A percentile compares a stretch with the other conserved stretches of the same genome.
Conservation (phyloP, 805 yeast genomes). For the Ogataea haglerorum region DNA sequence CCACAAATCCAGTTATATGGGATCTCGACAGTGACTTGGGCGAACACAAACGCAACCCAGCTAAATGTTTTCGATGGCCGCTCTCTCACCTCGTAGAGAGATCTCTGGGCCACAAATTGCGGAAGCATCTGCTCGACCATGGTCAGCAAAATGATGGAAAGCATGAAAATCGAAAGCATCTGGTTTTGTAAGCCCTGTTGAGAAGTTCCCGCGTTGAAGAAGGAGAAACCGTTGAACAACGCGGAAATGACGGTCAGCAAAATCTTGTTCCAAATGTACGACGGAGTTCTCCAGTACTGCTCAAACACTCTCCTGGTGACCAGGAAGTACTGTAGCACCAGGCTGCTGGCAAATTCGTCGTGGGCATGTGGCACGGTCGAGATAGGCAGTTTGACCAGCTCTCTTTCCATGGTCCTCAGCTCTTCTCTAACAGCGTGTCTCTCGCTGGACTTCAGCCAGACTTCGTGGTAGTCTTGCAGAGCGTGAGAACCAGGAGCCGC, state of each 20-base stretch:
- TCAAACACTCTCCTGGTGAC: conserved; percentile 51
- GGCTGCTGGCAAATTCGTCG: conserved; percentile 42
- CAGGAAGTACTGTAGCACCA: conserved; percentile 38
- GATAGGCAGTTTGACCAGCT: conserved; percentile 40
- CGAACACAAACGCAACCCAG: conserved; percentile 59
- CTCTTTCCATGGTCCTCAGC: conserved; percentile 60
- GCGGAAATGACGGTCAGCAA: conserved; percentile 50
- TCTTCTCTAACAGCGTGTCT: conserved; percentile 55
- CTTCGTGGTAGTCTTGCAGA: conserved; percentile 66
- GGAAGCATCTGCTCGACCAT: conserved; percentile 63
- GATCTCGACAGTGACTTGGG: conserved; percentile 62
- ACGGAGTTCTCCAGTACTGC: conserved; percentile 65
- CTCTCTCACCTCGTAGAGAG: conserved; percentile 68
- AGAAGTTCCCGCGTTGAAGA: conserved; percentile 60
- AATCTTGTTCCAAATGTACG: conserved; percentile 55
- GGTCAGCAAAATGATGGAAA: conserved; percentile 52
- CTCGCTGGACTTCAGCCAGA: conserved; percentile 72
- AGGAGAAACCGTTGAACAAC: conserved; percentile 65
- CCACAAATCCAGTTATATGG: conserved; percentile 64
- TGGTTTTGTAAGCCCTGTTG: conserved; percentile 76
- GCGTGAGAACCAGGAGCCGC: conserved; percentile 81
- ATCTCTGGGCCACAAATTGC: conserved; percentile 56
- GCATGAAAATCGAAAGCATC: conserved; percentile 75
- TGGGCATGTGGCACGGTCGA: conserved; percentile 33
- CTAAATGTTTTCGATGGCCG: conserved; percentile 68